Base-by-base conservation (phyloP, 2,329 filamentous ascomycete genomes). In the Trematosphaeria pertusa region DNA sequence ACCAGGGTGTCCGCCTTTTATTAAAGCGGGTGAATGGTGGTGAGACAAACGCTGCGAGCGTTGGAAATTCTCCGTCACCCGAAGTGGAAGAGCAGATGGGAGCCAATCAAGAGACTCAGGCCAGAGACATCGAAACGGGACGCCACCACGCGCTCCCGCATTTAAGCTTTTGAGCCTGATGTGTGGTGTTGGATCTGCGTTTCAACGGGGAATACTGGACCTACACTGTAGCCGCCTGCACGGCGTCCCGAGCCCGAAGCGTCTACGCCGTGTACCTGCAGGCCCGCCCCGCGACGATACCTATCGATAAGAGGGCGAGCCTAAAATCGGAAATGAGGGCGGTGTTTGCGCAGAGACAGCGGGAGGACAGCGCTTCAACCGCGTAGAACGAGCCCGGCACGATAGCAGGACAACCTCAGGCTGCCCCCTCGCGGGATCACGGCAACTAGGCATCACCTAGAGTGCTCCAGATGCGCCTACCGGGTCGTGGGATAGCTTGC, bases 201-300 rank as follows among this genome's bases (percentile, higher is more conserved):
- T 69, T 70, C 66, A 69, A 61, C 54, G 48, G 49, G 38, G 43
- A 49, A 39, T 36, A 42, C 40, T 46, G 38, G 64, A 53, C 65
- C 65, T 59, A 58, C 56, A 49, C 52, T 64, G 65, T 71, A 72
- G 66, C 64, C 69, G 67, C 69, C 65, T 52, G 58, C 49, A 49
- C 41, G 37, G 44, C 43, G 37, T 56, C 42, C 58, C 56, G 56
- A 49, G 50, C 59, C 54, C 54, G 62, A 52, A 49, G 55, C 50
- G 48, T 48, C 49, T 45, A 43, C 54, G 56, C 48, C 58, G 60
- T 62, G 60, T 62, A 59, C 42, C 37, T 59, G 59, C 60, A 62
- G 52, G 48, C 48, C 52, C 36, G 47, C 47, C 48, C 51, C 33
- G 43, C 45, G 50, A 44, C 39, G 48, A 48, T 40, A 45, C 42